phyloP scores from a whole-genome alignment of 225 moss, liverwort and hornwort genomes.

The Rhytidiadelphus loreus region DNA sequence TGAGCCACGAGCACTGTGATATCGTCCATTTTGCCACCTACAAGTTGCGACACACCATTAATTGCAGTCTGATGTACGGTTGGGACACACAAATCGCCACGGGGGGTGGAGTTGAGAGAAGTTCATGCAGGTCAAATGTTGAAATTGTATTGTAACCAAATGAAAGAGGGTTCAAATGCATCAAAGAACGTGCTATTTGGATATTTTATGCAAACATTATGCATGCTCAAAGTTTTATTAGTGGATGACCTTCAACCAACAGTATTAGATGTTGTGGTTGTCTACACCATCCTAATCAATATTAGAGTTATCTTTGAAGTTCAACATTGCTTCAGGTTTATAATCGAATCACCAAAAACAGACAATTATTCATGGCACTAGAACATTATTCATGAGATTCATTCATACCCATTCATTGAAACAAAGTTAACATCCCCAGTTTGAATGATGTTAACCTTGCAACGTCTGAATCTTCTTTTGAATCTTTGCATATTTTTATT shows the following conservation, averaged over 20 bases:
- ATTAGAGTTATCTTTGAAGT: no score
- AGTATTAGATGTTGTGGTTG: background rate
- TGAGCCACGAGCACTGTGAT: slow-evolving; percentile 89
- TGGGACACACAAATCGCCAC: background rate
- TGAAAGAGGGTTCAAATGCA: background rate
- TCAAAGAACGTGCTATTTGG: background rate
- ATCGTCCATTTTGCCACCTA: slow-evolving; percentile 94
- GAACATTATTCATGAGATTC: background rate
- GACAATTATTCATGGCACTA: background rate
- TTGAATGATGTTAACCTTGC: background rate
- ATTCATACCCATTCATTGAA: background rate
- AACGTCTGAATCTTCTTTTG: background rate
- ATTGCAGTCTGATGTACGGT: background rate
- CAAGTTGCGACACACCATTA: background rate
- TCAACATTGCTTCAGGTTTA: background rate
- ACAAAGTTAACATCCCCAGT: background rate
- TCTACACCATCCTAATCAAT: background rate
- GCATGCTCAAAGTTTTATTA: background rate
- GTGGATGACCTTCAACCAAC: background rate
- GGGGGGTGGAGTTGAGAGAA: background rate
- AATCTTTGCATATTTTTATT: background rate
- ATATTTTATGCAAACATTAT: background rate
- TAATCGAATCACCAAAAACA: background rate
- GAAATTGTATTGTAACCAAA: background rate
- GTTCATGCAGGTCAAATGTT: background rate